phyloP scores from a whole-genome alignment of 306 rosid species.

The Trifolium fragiferum region DNA sequence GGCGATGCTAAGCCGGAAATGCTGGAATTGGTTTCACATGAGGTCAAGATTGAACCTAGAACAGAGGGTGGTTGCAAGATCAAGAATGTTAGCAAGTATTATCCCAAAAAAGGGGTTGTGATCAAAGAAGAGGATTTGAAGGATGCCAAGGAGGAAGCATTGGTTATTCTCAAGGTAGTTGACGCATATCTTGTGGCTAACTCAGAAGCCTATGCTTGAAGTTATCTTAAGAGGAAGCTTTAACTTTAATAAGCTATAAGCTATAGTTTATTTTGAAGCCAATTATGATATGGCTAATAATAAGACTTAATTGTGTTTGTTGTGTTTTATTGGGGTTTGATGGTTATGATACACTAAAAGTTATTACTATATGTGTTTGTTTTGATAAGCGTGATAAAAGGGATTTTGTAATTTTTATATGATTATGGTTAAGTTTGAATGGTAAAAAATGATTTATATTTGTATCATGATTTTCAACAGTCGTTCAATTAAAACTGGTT shows the following conservation, averaged over 20 bases:
- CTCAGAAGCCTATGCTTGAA: constrained; percentile 47
- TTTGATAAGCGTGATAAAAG: not conserved
- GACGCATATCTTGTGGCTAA: constrained; percentile 53
- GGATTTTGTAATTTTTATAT: not conserved
- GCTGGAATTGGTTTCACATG: constrained; percentile 43
- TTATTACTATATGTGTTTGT: not conserved
- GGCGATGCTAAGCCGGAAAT: constrained; percentile 41
- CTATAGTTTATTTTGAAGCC: constrained; percentile 24
- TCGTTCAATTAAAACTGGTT: no score
- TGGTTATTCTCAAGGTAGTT: constrained; percentile 41
- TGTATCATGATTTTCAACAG: no score
- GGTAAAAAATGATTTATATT: not conserved
- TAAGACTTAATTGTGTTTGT: constrained; percentile 30
- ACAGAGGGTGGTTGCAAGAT: constrained; percentile 44
- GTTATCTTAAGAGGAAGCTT: constrained; percentile 6
- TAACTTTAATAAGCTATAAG: no score
- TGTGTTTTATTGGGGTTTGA: not conserved
- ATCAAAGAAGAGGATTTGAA: constrained; percentile 53
- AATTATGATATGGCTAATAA: constrained; percentile 45
- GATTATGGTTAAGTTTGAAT: not conserved
- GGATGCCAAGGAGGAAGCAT: constrained; percentile 38
- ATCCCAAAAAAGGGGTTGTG: constrained; percentile 48
- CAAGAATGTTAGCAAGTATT: constrained; percentile 39
- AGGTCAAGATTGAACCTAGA: constrained; percentile 45
- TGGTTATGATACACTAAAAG: not conserved